Evolutionary conservation across 805 yeast genomes (phyloP), one percentile per base, ranked within the genome.

Genomic region (Kuraishia cidri): DNA sequence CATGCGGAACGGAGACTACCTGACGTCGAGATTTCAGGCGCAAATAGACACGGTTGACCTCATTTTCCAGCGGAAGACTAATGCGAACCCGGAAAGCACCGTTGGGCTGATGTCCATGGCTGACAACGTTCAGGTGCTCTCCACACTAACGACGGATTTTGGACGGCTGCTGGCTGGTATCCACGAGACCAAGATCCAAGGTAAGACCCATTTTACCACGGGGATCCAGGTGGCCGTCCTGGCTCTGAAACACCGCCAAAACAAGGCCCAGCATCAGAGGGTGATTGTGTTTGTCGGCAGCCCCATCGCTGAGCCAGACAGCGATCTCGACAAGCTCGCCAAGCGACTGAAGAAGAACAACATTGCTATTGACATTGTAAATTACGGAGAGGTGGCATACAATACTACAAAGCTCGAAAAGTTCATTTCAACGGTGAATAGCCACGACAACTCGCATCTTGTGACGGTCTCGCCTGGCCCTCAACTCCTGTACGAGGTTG

Each of bases 231-330:
- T 92, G 40, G 97, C 97, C 10, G 80, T 81, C 43, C 60, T 92
- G 49, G 97, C 97, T 13, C 75, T 90, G 51, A 92, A 88, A 54
- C 97, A 90, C 61, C 85, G 98, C 50, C 96, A 87, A 56, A 90
- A 92, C 61, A 87, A 83, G 58, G 79, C 80, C 5, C 97, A 87
- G 55, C 81, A 74, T 44, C 97, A 87, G 60, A 73, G 98, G 44
- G 83, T 92, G 38, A 72, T 92, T 37, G 84, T 75, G 24, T 92
- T 92, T 58, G 86, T 87, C 27, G 97, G 95, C 12, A 73, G 85
- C 37, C 97, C 97, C 20, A 66, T 92, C 30, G 56, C 52, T 19
- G 92, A 83, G 37, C 59, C 66, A 11, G 79, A 74, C 35, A 72
- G 72, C 47, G 90, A 81, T 16, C 67, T 92, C 42, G 82, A 81